Conservation (phyloP, 352 stramenopile genomes). For the Phytopythium oedochilum region DNA sequence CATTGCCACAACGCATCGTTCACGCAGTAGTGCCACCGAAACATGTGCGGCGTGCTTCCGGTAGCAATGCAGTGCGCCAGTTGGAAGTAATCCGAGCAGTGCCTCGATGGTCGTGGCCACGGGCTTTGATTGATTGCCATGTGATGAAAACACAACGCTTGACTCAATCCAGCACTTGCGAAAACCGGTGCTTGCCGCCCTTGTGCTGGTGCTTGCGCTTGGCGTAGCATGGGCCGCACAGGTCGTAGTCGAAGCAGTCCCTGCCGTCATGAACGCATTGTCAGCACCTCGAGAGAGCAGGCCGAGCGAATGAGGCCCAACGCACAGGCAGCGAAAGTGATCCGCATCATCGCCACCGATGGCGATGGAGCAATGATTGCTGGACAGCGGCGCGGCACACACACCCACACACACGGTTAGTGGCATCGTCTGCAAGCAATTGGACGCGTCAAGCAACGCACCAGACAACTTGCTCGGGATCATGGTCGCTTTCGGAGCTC, state of each 20-base stretch:
- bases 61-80: too few relatives aligned
- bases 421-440: background rate
- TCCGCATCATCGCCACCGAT: conserved; percentile 31
- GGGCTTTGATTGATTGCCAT: too few relatives aligned
- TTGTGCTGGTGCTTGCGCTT: conserved; percentile 33
- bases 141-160: background rate
- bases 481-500: conserved; percentile 19
- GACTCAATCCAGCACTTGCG: conserved; percentile 12
- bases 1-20: too few relatives aligned
- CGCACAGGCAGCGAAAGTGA: conserved; percentile 33
- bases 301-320: too few relatives aligned
- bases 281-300: conserved; percentile 8
- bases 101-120: too few relatives aligned
- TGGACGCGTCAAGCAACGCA: conserved; percentile 10
- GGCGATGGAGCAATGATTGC: conserved; percentile 23
- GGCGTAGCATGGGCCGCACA: conserved; percentile 47
- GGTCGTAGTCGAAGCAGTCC: conserved; percentile 77
- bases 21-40: background rate
- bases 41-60: background rate
- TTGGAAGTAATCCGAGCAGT: too few relatives aligned
- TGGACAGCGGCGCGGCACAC: conserved; percentile 5
- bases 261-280: conserved; percentile 16
- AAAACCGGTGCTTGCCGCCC: conserved; percentile 29
- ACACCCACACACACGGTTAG: background rate
- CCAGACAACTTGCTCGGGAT: conserved; percentile 39